Base-by-base conservation (phyloP, 176 grass and related monocot genomes). In the Oropetium thomaeum region DNA sequence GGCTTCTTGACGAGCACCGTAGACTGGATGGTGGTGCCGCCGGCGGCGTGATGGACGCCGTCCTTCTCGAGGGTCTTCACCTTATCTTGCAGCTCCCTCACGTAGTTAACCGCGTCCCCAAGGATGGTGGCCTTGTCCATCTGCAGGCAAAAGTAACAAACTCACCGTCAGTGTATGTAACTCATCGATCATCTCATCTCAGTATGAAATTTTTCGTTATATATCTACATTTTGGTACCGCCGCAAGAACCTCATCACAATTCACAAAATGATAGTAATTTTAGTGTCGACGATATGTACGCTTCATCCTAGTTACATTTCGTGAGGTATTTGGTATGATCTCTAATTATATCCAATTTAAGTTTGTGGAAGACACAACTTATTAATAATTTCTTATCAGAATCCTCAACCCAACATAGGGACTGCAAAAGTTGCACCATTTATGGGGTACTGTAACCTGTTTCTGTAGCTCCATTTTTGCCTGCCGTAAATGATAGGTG, bases 71-170 rank as follows among this genome's bases (percentile, higher is more conserved):
- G 44, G 3, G 33, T 35, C 82, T 89, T 89, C 4, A 89, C 81
- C 85, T 85, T 96, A 10, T 82, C 83, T 58, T 92, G 70, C 49
- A 96, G 54, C 60, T 96, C 89, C 80, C 83, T 87, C 65, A 92
- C 86, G 68, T 96, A 89, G 65, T 69, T 75, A 20, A 87, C 92
- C 4, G 92, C 92, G 69, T 92, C 89, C 64, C 84, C 84, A 17
- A 96, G 89, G 35, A 96, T 89, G 20, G 92, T 92, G 1, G 89
- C 92, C 82, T 96, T 96, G 74, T 96, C 92, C 85, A 80, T 89
- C 92, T 96, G 78, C 74, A 74, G 3, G 0, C 13, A 27, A 29
- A 0, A n/a, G n/a, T n/a, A n/a, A n/a, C n/a, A n/a, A n/a, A n/a
- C n/a, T n/a, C n/a, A n/a, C n/a, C n/a, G 12, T 62, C 7, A 52